A percentile compares a stretch with the other conserved stretches of the same genome.
phyloP scores from a whole-genome alignment of 2,329 filamentous ascomycete species.

The Rutstroemia sp. region DNA sequence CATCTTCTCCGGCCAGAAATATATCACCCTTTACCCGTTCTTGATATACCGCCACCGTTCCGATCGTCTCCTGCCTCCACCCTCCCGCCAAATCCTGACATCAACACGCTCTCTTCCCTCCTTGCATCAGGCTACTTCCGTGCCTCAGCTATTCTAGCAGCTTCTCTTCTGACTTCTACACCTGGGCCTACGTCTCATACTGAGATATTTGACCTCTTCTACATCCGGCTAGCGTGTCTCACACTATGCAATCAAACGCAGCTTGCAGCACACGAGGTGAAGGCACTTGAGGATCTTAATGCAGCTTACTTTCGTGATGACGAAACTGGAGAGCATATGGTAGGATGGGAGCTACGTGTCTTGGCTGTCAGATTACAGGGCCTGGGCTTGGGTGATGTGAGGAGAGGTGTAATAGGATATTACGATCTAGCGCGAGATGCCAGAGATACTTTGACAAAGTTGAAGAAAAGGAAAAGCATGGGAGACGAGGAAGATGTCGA shows the following conservation, averaged over 20 bases:
- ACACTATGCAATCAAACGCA: constrained; percentile 67
- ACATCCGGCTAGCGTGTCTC: constrained; percentile 74
- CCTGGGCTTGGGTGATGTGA: constrained; percentile 75
- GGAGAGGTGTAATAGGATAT: constrained; percentile 80
- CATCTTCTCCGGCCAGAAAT: constrained; percentile 74
- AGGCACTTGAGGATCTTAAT: constrained; percentile 55
- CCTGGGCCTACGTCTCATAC: constrained; percentile 49
- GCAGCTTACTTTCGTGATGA: constrained; percentile 48
- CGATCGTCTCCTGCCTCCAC: constrained; percentile 46
- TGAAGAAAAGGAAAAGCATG: constrained; percentile 28
- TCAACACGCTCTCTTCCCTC: constrained; percentile 60
- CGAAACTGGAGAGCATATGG: constrained; percentile 52
- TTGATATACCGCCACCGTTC: constrained; percentile 57
- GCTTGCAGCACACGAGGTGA: constrained; percentile 62
- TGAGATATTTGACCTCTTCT: constrained; percentile 69
- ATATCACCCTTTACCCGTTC: constrained; percentile 70
- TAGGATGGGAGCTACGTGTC: constrained; percentile 82
- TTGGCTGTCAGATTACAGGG: constrained; percentile 78
- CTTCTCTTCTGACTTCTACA: constrained; percentile 50
- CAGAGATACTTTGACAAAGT: constrained; percentile 48
- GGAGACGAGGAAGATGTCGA: constrained; percentile 4
- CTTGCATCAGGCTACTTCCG: constrained; percentile 71
- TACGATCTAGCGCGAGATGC: constrained; percentile 83
- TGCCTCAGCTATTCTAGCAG: constrained; percentile 63
- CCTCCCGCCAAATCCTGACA: constrained; percentile 49